Conservation (phyloP, 2,329 filamentous ascomycete species). For the Lecanosticta acicola region DNA sequence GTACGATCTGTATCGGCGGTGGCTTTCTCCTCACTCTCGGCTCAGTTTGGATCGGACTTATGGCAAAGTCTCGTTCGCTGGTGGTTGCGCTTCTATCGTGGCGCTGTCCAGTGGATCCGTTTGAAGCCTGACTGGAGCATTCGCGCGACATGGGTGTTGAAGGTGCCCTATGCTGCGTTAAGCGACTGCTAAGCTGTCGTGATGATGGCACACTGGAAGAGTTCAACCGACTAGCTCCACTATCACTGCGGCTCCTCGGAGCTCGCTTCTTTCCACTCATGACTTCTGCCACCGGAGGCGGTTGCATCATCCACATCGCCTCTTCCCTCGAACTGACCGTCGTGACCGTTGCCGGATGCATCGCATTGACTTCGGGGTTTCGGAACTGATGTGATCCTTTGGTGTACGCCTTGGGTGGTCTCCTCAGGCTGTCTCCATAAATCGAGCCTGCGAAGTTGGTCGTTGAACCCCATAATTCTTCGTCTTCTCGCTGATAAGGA, state of each 20-base stretch:
- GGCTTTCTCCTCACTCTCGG: slow-evolving; percentile 9
- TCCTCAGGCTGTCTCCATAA: slow-evolving; percentile 27
- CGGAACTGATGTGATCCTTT: slow-evolving; percentile 20
- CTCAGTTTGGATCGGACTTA: slow-evolving; percentile 7
- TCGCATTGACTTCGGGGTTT: slow-evolving; percentile 61
- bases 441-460: slow-evolving; percentile 19
- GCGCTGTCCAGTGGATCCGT: slow-evolving; percentile 26
- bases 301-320: slow-evolving; percentile 86
- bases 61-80: slow-evolving; percentile 19
- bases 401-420: slow-evolving; percentile 31
- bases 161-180: slow-evolving; percentile 34
- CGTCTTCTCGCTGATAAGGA: slow-evolving; percentile 80
- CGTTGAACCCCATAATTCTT: slow-evolving; percentile 69
- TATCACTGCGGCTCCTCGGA: slow-evolving; percentile 51
- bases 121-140: slow-evolving; percentile 28
- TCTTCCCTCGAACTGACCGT: slow-evolving; percentile 46
- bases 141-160: slow-evolving; percentile 33
- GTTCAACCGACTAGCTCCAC: slow-evolving; percentile 37
- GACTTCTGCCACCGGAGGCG: slow-evolving; percentile 79
- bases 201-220: slow-evolving; percentile 19
- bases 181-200: slow-evolving; percentile 36
- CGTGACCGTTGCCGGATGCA: slow-evolving; percentile 51
- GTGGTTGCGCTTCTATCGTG: slow-evolving; percentile 24
- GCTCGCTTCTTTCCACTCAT: slow-evolving; percentile 83
- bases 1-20: slow-evolving; percentile 11